Base-by-base conservation (phyloP, 352 stramenopile genomes). In the Pythium vanterpoolii region DNA sequence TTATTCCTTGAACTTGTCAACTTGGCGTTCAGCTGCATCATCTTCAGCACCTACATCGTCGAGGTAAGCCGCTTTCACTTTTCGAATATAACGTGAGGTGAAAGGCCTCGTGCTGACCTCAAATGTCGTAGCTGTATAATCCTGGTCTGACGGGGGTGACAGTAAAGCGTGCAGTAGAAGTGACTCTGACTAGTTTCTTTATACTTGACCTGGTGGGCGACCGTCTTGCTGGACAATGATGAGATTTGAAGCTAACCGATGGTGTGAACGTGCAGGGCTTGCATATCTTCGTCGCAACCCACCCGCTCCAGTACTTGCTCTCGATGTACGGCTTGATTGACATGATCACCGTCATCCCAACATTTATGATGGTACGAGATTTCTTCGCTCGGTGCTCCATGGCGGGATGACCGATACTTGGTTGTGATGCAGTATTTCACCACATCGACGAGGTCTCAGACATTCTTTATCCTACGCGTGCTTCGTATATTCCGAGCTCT, bases 401-500 rank as follows among this genome's bases (percentile, higher is more conserved):
- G 9, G 13, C 14, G 14, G 19, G 34, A 42, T 4, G 14, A 21
- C 34, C 19, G 14, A 42, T 42, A 18, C 13, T 0, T 56, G 28
- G 27, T 43, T 47, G 16, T 6, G 9, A 40, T 28, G 2, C 28
- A 89, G 79, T 86, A 76, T 46, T 59, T 86, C 53, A 58, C 79
- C 4, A 71, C 64, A 42, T 59, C 59, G 1, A 84, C 58, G 27
- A 76, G 66, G 43, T 84, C 74, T 7, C 66, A 81, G 40, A 51
- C 77, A 21, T 77, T 89, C 43, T 85, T 86, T 27, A 69, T 87
- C n/a, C 74, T 90, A 28, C 76, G 80, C 1, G 80, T 88, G 39
- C 69, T 90, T 14, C 72, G 80, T 4, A 84, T 90, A 49, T 90
- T 88, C 52, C 76, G 78, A 21, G 64, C 80, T n/a, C 55, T 90